A percentile compares a stretch with the other conserved stretches of the same genome.
These are phyloP conservation scores for Colletotrichum siamense DNA, from an alignment of 2,329 filamentous ascomycete genomes.

Conservation along the genomic window DNA sequence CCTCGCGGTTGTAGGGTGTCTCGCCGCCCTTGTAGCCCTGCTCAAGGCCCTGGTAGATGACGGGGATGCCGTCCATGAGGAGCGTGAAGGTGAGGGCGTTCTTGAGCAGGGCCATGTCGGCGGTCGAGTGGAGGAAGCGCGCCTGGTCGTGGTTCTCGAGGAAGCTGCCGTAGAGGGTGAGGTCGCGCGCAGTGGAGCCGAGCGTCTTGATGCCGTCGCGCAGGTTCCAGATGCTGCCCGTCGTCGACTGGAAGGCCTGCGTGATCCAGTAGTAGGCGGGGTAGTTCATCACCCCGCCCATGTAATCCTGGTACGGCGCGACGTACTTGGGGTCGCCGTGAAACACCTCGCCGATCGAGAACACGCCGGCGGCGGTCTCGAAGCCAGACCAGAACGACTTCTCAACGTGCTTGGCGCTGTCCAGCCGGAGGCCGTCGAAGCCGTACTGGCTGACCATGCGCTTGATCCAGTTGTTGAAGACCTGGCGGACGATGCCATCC, in stretches of 20 bases:
- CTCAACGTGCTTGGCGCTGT: conserved; percentile 67
- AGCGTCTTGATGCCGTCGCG: conserved; percentile 31
- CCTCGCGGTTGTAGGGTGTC: conserved; percentile 60
- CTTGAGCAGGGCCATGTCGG: conserved; percentile 60
- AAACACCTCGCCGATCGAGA: conserved; percentile 65
- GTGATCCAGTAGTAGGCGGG: conserved; percentile 51
- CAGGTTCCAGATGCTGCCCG: conserved; percentile 38
- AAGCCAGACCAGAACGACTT: conserved; percentile 64
- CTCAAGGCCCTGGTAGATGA: conserved; percentile 71
- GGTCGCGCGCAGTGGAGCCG: background rate
- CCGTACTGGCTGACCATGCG: conserved; percentile 63
- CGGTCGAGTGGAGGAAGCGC: conserved; percentile 56
- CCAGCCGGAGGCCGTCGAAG: conserved; percentile 67
- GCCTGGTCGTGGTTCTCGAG: conserved; percentile 65
- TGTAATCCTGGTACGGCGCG: conserved; percentile 55
- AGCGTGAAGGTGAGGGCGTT: conserved; percentile 69
- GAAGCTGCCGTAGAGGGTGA: conserved; percentile 39
- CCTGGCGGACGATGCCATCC: conserved; percentile 47
- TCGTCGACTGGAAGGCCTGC: conserved; percentile 34
- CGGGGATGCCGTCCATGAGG: conserved; percentile 65
- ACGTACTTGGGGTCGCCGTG: conserved; percentile 58
- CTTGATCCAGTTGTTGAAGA: conserved; percentile 65
- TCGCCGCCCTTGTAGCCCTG: conserved; percentile 59
- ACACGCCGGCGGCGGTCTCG: conserved; percentile 59
- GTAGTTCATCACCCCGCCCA: conserved; percentile 69